Percentiles rank a stretch among this genome's conserved stretches.
Evolutionary conservation across 2,329 filamentous ascomycete species (phyloP).

Genomic region (Trichoderma sp.): DNA sequence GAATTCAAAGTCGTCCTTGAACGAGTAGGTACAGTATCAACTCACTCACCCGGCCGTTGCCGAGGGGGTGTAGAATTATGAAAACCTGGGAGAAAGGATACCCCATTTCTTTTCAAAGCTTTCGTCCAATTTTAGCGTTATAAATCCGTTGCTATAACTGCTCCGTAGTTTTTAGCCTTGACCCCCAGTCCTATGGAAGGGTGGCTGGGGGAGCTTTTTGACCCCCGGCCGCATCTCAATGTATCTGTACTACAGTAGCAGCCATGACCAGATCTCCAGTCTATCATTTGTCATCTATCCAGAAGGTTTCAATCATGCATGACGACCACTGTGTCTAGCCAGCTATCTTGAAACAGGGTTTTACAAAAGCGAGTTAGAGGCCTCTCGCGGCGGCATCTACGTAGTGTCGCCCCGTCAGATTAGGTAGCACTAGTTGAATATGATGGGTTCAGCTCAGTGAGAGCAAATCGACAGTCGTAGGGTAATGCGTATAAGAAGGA

Average conservation of each 20-base stretch:
- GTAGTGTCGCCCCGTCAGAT: background rate
- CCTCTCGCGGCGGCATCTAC: background rate
- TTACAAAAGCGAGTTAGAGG: background rate
- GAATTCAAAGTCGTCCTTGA: constrained; percentile 10
- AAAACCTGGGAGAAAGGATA: background rate
- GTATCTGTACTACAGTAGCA: background rate
- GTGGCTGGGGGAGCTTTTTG: background rate
- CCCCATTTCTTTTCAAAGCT: constrained; percentile 8
- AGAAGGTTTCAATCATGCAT: background rate
- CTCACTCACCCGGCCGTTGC: constrained; percentile 18
- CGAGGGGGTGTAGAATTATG: constrained; percentile 1
- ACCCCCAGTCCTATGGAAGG: background rate
- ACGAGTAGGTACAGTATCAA: background rate
- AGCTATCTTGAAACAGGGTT: constrained; percentile 1
- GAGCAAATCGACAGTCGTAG: background rate
- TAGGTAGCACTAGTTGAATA: background rate
- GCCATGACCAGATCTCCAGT: constrained; percentile 6
- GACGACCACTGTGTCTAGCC: background rate
- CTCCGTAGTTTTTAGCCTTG: background rate
- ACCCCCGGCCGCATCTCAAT: background rate
- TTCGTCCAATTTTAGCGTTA: constrained; percentile 2
- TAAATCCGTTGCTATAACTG: background rate
- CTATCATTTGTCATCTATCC: constrained; percentile 6
- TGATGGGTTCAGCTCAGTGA: background rate
- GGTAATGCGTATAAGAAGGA: background rate